Conservation (phyloP, 352 stramenopile species). For the Phytophthora aleatoria region DNA sequence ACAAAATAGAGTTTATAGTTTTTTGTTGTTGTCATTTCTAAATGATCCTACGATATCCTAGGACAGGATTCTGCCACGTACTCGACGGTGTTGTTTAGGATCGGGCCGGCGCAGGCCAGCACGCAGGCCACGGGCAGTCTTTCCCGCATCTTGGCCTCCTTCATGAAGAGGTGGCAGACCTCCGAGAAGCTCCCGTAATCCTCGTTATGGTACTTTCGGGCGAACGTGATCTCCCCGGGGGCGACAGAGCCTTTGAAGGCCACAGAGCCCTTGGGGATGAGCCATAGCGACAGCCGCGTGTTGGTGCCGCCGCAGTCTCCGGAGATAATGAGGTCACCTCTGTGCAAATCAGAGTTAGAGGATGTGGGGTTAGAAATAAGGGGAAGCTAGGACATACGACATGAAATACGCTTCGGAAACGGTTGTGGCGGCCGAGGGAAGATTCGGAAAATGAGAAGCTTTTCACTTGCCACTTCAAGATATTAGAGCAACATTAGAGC, state of each 20-base stretch:
- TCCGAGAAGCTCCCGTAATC: conserved; percentile 82
- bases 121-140: conserved; percentile 68
- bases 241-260: conserved; percentile 73
- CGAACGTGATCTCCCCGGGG: conserved; percentile 82
- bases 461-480: conserved; percentile 6
- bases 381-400: neutral
- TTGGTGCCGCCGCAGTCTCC: conserved; percentile 98
- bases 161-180: conserved; percentile 93
- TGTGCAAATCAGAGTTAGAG: conserved; percentile 12
- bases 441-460: conserved; percentile 2
- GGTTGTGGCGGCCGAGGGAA: neutral
- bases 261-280: conserved; percentile 64
- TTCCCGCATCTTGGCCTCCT: conserved; percentile 86
- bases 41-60: neutral
- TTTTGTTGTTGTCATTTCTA: conserved; percentile 5
- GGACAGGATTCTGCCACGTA: conserved; percentile 27
- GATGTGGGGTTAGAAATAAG: neutral
- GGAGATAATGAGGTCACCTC: conserved; percentile 81
- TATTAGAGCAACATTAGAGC: conserved; percentile 1
- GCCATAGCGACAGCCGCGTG: conserved; percentile 92
- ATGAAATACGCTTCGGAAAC: neutral
- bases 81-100: conserved; percentile 84
- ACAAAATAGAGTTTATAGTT: conserved; percentile 7
- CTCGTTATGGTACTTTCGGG: conserved; percentile 89
- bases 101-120: conserved; percentile 79